Percentiles rank a stretch among this genome's conserved stretches.
These are phyloP conservation scores for Dioscorea cayenensis DNA, from an alignment of 116 monocot species.

Conservation along the genomic window DNA sequence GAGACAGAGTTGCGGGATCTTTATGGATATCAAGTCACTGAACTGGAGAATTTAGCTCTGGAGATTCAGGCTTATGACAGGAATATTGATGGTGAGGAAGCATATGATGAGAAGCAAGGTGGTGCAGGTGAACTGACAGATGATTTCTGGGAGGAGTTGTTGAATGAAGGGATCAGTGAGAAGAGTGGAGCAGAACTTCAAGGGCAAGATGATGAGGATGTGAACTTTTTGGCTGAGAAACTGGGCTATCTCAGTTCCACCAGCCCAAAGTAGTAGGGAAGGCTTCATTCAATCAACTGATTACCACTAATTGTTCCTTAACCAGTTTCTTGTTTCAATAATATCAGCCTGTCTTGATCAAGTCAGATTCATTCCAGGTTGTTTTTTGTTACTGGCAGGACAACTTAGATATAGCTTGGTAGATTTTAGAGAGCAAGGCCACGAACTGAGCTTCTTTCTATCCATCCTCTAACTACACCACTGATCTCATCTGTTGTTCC, in stretches of 20 bases:
- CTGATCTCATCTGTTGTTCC: background rate
- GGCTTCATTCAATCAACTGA: background rate
- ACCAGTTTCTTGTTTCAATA: background rate
- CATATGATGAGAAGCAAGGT: constrained; percentile 15
- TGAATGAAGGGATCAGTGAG: constrained; percentile 51
- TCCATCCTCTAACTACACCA: background rate
- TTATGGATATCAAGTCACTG: constrained; percentile 11
- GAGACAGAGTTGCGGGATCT: background rate
- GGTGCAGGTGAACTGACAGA: constrained; percentile 59
- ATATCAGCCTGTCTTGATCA: background rate
- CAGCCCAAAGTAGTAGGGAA: constrained; percentile 7
- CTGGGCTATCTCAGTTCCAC: constrained; percentile 25
- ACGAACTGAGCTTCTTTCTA: background rate
- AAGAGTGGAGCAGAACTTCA: constrained; percentile 11
- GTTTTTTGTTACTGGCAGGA: background rate
- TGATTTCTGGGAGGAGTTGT: constrained; percentile 79
- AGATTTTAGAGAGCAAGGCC: background rate
- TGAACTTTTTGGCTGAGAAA: constrained; percentile 30
- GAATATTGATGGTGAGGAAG: constrained; percentile 3
- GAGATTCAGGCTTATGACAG: constrained; percentile 30
- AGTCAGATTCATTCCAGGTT: constrained; percentile 1
- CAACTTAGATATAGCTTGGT: background rate
- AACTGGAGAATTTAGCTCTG: constrained; percentile 31
- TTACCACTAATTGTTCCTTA: background rate
- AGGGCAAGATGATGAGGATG: constrained; percentile 13